Evolutionary conservation across 2,329 filamentous ascomycete genomes (phyloP).

Genomic region (Cryphonectria parasitica): DNA sequence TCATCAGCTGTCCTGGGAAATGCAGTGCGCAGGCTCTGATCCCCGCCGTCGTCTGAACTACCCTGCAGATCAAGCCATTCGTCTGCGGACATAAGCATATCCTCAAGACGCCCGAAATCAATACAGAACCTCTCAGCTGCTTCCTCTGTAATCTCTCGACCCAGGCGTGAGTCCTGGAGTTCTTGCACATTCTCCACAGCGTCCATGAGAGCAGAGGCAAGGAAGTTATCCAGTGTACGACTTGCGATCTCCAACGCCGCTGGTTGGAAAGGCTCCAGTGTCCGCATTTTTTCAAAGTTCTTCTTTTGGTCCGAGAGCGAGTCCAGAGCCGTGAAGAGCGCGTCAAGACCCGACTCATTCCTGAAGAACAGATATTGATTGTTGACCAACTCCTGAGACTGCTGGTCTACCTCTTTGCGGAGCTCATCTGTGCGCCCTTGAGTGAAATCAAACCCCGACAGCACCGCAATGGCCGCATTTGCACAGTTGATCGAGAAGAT

Average conservation of each 20-base stretch:
- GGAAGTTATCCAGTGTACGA: slow-evolving; percentile 83
- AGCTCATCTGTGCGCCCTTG: slow-evolving; percentile 58
- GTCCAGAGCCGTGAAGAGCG: slow-evolving; percentile 63
- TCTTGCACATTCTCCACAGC: slow-evolving; percentile 79
- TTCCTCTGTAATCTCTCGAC: slow-evolving; percentile 77
- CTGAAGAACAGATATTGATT: slow-evolving; percentile 76
- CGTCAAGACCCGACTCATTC: slow-evolving; percentile 71
- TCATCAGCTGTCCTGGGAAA: slow-evolving; percentile 65
- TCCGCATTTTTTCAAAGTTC: slow-evolving; percentile 58
- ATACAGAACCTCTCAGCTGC: slow-evolving; percentile 83
- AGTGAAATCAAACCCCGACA: slow-evolving; percentile 68
- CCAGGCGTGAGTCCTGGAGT: slow-evolving; percentile 72
- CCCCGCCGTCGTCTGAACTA: slow-evolving; percentile 13
- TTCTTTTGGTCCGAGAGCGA: slow-evolving; percentile 42
- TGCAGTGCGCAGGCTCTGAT: slow-evolving; percentile 44
- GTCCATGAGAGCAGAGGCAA: slow-evolving; percentile 92
- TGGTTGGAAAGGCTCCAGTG: slow-evolving; percentile 61
- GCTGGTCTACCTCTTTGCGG: slow-evolving; percentile 57
- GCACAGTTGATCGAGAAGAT: slow-evolving; percentile 78
- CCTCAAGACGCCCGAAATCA: slow-evolving; percentile 72
- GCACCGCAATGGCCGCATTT: slow-evolving; percentile 57
- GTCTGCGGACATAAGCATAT: slow-evolving; percentile 50
- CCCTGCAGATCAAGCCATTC: slow-evolving; percentile 38
- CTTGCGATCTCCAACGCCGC: slow-evolving; percentile 67
- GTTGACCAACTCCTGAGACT: slow-evolving; percentile 62